Evolutionary conservation across 495 filamentous ascomycete genomes (phyloP).

Genomic region (Thozetella sp.): DNA sequence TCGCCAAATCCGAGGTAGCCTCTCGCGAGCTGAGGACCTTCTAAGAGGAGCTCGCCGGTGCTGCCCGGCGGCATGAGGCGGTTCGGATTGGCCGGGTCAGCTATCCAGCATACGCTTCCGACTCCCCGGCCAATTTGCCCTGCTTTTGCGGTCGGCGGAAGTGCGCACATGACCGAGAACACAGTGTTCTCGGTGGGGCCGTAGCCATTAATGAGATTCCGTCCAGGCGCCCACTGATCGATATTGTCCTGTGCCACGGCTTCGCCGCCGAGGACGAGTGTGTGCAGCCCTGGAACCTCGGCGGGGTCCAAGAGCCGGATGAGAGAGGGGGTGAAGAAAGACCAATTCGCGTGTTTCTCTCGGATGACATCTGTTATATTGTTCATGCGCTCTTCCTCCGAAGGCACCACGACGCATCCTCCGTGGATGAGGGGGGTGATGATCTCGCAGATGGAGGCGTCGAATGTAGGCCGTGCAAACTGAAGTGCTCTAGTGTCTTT

Average conservation of each 20-base stretch:
- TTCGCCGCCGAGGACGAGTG: conserved; percentile 54
- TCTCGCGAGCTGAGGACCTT: conserved; percentile 20
- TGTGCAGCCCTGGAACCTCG: conserved; percentile 42
- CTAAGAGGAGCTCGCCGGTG: conserved; percentile 8
- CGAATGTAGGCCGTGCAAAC: conserved; percentile 36
- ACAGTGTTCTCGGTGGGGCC: conserved; percentile 39
- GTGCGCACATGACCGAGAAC: not conserved
- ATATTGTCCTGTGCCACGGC: conserved; percentile 53
- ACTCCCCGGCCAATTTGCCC: conserved; percentile 48
- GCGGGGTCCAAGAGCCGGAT: conserved; percentile 18
- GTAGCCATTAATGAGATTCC: conserved; percentile 52
- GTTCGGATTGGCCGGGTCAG: conserved; percentile 44
- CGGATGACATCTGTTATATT: not conserved
- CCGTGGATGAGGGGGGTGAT: conserved; percentile 29
- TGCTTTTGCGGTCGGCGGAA: conserved; percentile 6
- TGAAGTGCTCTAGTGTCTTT: conserved; percentile 41
- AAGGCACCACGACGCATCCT: conserved; percentile 59
- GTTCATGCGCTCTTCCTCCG: conserved; percentile 38
- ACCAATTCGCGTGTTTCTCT: conserved; percentile 4
- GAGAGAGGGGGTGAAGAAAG: conserved; percentile 8
- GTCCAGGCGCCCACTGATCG: conserved; percentile 48
- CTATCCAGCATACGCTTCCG: conserved; percentile 48
- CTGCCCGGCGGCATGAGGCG: conserved; percentile 6
- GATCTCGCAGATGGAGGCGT: conserved; percentile 11
- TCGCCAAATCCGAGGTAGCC: conserved; percentile 31